These are phyloP conservation scores for Hsuehochloa calcarea DNA, from an alignment of 176 grass and related monocot genomes.

Conservation along the genomic window DNA sequence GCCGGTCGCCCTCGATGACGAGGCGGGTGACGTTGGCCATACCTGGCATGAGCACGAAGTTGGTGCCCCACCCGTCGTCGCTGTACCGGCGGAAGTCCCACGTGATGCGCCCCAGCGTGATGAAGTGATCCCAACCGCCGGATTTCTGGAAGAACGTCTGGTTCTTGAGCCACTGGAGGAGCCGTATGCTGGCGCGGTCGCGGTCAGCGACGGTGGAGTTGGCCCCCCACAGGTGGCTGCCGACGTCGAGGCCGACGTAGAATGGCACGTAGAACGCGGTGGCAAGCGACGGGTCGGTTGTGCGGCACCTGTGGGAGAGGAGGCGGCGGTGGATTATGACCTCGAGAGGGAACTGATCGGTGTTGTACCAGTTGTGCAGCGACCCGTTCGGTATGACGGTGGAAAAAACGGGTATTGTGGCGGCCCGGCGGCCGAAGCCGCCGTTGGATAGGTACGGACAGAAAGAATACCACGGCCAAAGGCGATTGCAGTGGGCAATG, in stretches of 20 bases:
- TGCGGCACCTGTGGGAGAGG: conserved; percentile 74
- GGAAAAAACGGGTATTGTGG: conserved; percentile 28
- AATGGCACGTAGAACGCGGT: conserved; percentile 78
- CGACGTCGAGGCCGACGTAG: conserved; percentile 76
- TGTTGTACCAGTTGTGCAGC: conserved; percentile 62
- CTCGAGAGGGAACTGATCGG: conserved; percentile 82
- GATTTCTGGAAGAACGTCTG: conserved; percentile 55
- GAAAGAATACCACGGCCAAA: conserved; percentile 67
- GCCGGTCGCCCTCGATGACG: conserved; percentile 54
- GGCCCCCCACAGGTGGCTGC: conserved; percentile 67
- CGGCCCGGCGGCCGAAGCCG: conserved; percentile 49
- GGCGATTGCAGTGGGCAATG: conserved; percentile 47
- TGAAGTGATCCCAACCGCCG: conserved; percentile 83
- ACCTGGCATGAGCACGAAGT: conserved; percentile 58
- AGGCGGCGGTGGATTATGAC: conserved; percentile 72
- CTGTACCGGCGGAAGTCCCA: conserved; percentile 84
- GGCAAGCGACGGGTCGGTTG: conserved; percentile 53
- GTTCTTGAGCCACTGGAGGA: conserved; percentile 62
- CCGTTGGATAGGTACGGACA: conserved; percentile 58
- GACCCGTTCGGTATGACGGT: conserved; percentile 27
- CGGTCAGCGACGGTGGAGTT: conserved; percentile 50
- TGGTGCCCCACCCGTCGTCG: conserved; percentile 62
- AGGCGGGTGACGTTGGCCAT: conserved; percentile 82
- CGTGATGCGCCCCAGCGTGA: conserved; percentile 72
- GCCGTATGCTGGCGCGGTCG: conserved; percentile 45